phyloP scores from a whole-genome alignment of 306 rosid genomes.

The Albizia julibrissin region DNA sequence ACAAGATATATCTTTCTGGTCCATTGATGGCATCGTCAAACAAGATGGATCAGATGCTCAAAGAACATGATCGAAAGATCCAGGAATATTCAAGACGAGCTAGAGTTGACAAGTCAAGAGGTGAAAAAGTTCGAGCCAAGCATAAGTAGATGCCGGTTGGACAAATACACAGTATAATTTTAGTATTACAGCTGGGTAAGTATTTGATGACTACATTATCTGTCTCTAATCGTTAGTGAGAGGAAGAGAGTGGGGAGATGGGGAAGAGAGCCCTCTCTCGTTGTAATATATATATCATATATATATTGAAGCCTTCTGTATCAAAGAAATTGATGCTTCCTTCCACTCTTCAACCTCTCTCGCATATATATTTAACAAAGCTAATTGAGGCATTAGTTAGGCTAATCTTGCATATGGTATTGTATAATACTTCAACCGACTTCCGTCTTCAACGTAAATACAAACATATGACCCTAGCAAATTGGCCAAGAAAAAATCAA shows the following conservation, averaged over 20 bases:
- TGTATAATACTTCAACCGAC: not conserved
- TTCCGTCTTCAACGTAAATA: not conserved
- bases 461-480: not conserved
- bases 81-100: constrained; percentile 75
- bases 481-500: not conserved
- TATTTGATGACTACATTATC: constrained; percentile 17
- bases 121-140: constrained; percentile 30
- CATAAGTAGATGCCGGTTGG: constrained; percentile 26
- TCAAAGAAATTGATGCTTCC: constrained; percentile 22
- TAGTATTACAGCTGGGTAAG: constrained; percentile 12
- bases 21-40: constrained; percentile 71
- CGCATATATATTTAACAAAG: constrained; percentile 9
- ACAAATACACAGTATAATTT: constrained; percentile 9
- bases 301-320: constrained; percentile 30
- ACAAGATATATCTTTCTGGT: constrained; percentile 76
- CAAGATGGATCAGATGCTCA: constrained; percentile 74
- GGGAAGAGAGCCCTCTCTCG: not conserved
- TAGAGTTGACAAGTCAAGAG: constrained; percentile 45
- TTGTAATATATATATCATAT: constrained; percentile 14
- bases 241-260: not conserved
- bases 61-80: constrained; percentile 73
- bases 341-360: constrained; percentile 7
- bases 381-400: not conserved
- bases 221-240: constrained; percentile 1
- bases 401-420: not conserved